A percentile compares a stretch with the other conserved stretches of the same genome.
These are phyloP conservation scores for Nakataea oryzae DNA, from an alignment of 2,329 filamentous ascomycete genomes.

Conservation along the genomic window DNA sequence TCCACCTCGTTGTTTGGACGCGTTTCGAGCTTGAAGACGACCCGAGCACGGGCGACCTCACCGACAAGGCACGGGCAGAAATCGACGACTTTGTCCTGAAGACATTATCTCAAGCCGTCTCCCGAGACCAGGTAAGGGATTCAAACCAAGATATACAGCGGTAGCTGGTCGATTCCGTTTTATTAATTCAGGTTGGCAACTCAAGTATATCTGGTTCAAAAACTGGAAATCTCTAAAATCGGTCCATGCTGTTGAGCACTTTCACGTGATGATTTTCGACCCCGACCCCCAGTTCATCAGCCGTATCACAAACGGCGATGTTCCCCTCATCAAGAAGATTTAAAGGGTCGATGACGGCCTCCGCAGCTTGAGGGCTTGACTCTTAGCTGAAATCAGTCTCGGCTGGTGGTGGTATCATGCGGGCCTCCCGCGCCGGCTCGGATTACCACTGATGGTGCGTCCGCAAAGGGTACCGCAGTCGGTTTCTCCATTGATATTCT, in stretches of 20 bases:
- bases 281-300: constrained; percentile 60
- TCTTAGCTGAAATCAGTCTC: not conserved
- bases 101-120: constrained; percentile 49
- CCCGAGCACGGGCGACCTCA: constrained; percentile 53
- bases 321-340: constrained; percentile 46
- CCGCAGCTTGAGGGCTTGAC: not conserved
- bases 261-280: constrained; percentile 84
- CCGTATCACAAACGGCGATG: constrained; percentile 63
- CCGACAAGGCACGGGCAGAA: constrained; percentile 45
- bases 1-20: constrained; percentile 86
- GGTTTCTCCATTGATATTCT: constrained; percentile 60
- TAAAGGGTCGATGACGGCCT: not conserved
- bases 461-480: constrained; percentile 61
- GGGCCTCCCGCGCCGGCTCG: constrained; percentile 17
- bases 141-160: not conserved
- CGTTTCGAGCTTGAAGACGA: constrained; percentile 75
- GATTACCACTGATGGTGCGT: constrained; percentile 59
- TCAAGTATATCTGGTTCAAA: constrained; percentile 62
- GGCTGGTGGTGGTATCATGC: not conserved
- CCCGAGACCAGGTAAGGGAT: constrained; percentile 39
- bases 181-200: not conserved
- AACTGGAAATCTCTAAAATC: constrained; percentile 84
- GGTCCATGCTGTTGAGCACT: constrained; percentile 80
- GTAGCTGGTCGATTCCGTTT: not conserved
- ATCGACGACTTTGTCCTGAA: constrained; percentile 62